Evolutionary conservation across 805 yeast genomes (phyloP).

Genomic region (Ogataea degrootiae): DNA sequence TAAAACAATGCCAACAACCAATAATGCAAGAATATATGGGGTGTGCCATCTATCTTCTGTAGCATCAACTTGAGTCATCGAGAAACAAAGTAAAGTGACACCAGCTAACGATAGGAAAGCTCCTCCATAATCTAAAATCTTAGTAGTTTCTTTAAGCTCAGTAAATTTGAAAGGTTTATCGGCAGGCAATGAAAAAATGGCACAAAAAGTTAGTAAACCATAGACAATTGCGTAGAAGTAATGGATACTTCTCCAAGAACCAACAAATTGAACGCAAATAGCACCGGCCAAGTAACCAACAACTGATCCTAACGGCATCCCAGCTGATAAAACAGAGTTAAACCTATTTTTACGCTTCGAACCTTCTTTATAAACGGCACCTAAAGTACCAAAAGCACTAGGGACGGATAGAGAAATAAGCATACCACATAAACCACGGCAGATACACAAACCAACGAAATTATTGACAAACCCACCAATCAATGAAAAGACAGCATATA

Average conservation of each 20-base stretch:
- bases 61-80: constrained; percentile 36
- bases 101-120: constrained; percentile 31
- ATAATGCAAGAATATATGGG: constrained; percentile 34
- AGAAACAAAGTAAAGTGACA: constrained; percentile 32
- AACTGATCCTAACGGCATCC: constrained; percentile 39
- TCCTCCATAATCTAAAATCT: constrained; percentile 34
- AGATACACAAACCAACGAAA: constrained; percentile 30
- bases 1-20: constrained; percentile 31
- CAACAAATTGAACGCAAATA: constrained; percentile 28
- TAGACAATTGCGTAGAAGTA: constrained; percentile 35
- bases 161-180: constrained; percentile 22
- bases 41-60: constrained; percentile 37
- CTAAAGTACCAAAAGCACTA: constrained; percentile 38
- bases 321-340: constrained; percentile 34
- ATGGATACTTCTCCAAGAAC: constrained; percentile 34
- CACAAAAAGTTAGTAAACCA: constrained; percentile 17
- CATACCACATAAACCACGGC: constrained; percentile 37
- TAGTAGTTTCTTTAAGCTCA: constrained; percentile 13
- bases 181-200: constrained; percentile 28
- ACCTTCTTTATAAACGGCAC: constrained; percentile 31
- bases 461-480: constrained; percentile 30
- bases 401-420: constrained; percentile 35
- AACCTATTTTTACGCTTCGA: constrained; percentile 31
- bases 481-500: constrained; percentile 17
- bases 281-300: constrained; percentile 38